Percentiles rank a stretch among this genome's conserved stretches.
Conservation (phyloP, 768 basidiomycete genomes). For the Trametes punicea region DNA sequence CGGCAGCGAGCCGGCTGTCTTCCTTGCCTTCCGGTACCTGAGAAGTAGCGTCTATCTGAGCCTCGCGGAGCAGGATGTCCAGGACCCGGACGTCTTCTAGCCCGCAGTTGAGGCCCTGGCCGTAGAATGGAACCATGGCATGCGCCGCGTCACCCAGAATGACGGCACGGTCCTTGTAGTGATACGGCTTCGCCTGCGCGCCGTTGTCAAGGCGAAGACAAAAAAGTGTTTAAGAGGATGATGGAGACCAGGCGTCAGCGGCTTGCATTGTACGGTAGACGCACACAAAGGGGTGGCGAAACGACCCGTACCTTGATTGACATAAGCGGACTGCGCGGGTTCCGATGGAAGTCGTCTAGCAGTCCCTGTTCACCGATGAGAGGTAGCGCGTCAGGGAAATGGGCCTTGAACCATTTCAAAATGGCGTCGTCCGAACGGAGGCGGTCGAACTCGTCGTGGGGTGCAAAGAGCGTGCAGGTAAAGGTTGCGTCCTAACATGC, state of each 20-base stretch:
- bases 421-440: conserved; percentile 56
- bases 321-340: conserved; percentile 87
- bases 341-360: conserved; percentile 72
- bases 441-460: conserved; percentile 69
- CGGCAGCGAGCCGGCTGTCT: conserved; percentile 59
- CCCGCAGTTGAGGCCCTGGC: conserved; percentile 97
- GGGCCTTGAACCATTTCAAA: conserved; percentile 70
- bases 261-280: background rate
- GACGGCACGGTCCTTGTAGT: conserved; percentile 84
- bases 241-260: background rate
- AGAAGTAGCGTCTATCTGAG: conserved; percentile 54
- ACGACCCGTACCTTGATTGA: conserved; percentile 76
- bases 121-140: conserved; percentile 98
- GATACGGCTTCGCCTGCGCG: conserved; percentile 76
- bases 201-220: conserved; percentile 17
- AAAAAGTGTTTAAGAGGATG: conserved; percentile 25
- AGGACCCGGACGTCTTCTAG: conserved; percentile 95
- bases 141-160: conserved; percentile 95
- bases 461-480: conserved; percentile 95
- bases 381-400: conserved; percentile 87
- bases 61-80: conserved; percentile 66
- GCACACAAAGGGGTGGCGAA: conserved; percentile 15
- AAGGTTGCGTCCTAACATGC: conserved; percentile 84
- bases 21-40: conserved; percentile 35
- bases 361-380: conserved; percentile 81